These are phyloP conservation scores for Lanmaoa pseudosensibilis DNA, from an alignment of 768 basidiomycete genomes.

Conservation along the genomic window DNA sequence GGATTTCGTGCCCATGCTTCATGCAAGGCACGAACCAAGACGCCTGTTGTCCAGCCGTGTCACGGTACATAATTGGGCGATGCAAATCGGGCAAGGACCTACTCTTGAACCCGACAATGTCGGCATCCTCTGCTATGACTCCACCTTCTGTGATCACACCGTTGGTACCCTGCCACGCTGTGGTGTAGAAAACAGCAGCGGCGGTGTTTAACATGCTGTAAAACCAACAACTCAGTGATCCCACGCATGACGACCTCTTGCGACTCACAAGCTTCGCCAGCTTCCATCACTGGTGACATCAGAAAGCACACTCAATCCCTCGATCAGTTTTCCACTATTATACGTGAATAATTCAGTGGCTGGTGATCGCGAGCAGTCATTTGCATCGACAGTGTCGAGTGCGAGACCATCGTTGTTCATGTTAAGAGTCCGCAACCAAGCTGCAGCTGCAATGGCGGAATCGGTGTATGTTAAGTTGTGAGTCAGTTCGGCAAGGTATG, in stretches of 20 bases:
- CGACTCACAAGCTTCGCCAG: constrained; percentile 44
- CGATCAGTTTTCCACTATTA: constrained; percentile 54
- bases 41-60: constrained; percentile 22
- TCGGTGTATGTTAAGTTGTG: constrained; percentile 44
- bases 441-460: constrained; percentile 47
- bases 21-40: constrained; percentile 48
- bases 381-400: constrained; percentile 47
- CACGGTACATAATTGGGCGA: background rate
- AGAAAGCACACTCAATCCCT: constrained; percentile 48
- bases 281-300: constrained; percentile 42
- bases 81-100: background rate
- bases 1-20: constrained; percentile 45
- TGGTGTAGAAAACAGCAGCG: constrained; percentile 43
- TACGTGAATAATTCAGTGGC: constrained; percentile 52
- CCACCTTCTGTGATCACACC: constrained; percentile 56
- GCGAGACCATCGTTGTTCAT: constrained; percentile 43
- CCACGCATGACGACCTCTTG: background rate
- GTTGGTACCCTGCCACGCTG: constrained; percentile 47
- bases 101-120: constrained; percentile 56
- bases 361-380: constrained; percentile 48
- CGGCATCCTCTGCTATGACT: constrained; percentile 41
- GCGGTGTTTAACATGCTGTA: constrained; percentile 38
- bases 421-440: constrained; percentile 50
- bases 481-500: constrained; percentile 48
- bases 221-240: constrained; percentile 1